Evolutionary conservation across 2,329 filamentous ascomycete genomes (phyloP), one percentile per base, ranked within the genome.

Genomic region (Daldinia sp.): DNA sequence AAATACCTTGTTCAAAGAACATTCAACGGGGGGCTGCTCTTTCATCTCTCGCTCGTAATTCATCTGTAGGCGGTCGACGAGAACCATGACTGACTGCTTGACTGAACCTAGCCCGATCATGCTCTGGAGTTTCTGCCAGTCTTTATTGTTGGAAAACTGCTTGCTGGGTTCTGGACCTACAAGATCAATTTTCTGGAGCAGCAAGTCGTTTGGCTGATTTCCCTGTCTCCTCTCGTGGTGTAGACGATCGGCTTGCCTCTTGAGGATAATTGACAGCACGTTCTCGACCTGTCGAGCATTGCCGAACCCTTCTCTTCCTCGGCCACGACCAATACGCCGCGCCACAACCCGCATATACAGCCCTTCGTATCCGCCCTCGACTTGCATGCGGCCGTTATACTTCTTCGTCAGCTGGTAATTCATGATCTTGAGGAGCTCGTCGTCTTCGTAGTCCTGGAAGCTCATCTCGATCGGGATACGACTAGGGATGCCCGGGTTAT

Each of bases 401-500:
- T 84, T 87, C 39, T 82, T 82, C 1, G 85, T 70, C 3, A 93
- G 82, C 39, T 85, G 82, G 0, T 83, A 78, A 10, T 82, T 79
- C 0, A 94, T 77, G 6, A 95, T 94, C 0, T 76, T 74, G 1
- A 88, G 81, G 0, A 95, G 81, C 71, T 94, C 91, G 0, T 80
- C 73, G 55, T 94, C 89, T 0, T 81, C 81, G 69, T 93, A 94
- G 76, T 94, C 92, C 0, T 86, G 80, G 63, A 94, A 95, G 42
- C 86, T 83, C 73, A 94, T 82, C 39, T 84, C 80, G 5, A 87
- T 81, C 0, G 92, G 92, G 35, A 95, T 90, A 0, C 92, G 88
- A 69, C 90, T 92, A 0, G 86, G 82, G 3, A 94, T 81, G 0
- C 92, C 92, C 0, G 88, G 88, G 51, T 94, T 94, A 66, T 94